These are phyloP conservation scores for Sanguinoderma infundibulare DNA, from an alignment of 1,284 basidiomycete species.

Conservation along the genomic window DNA sequence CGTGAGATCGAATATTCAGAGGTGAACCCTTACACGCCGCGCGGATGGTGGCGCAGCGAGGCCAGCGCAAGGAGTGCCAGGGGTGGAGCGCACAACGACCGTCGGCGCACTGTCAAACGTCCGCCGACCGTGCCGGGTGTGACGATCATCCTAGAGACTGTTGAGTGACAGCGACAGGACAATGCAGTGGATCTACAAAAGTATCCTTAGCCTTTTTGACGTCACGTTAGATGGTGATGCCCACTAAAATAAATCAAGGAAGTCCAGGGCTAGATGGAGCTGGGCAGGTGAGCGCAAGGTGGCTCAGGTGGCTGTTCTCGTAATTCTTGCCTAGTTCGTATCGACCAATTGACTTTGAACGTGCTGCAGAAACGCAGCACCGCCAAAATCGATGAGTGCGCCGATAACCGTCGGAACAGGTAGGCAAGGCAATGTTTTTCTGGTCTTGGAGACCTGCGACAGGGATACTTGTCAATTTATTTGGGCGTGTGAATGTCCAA, in stretches of 20 bases:
- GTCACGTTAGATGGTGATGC: slow-evolving; percentile 6
- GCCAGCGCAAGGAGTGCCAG: neutral
- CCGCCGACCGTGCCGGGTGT: slow-evolving; percentile 7
- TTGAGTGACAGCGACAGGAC: slow-evolving; percentile 13
- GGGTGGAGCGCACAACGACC: neutral
- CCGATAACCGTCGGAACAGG: slow-evolving; percentile 4
- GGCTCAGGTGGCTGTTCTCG: neutral
- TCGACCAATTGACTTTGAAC: neutral
- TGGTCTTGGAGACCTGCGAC: neutral
- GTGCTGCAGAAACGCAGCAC: neutral
- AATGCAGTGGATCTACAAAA: neutral
- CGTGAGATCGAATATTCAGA: neutral
- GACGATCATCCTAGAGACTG: slow-evolving; percentile 5
- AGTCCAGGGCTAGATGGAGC: slow-evolving; percentile 9
- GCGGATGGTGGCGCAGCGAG: neutral
- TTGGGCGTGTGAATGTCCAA: neutral
- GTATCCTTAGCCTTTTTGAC: slow-evolving; percentile 11
- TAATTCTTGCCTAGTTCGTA: neutral
- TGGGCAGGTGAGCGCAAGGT: neutral
- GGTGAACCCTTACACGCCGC: neutral
- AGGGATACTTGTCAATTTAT: neutral
- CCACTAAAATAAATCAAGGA: slow-evolving; percentile 14
- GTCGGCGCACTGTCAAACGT: slow-evolving; percentile 6
- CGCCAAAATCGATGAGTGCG: neutral
- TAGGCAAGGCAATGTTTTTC: slow-evolving; percentile 3